Evolutionary conservation across 108 stramenopile genomes (phyloP).

Genomic region (Pseudonitzschia multiseries): DNA sequence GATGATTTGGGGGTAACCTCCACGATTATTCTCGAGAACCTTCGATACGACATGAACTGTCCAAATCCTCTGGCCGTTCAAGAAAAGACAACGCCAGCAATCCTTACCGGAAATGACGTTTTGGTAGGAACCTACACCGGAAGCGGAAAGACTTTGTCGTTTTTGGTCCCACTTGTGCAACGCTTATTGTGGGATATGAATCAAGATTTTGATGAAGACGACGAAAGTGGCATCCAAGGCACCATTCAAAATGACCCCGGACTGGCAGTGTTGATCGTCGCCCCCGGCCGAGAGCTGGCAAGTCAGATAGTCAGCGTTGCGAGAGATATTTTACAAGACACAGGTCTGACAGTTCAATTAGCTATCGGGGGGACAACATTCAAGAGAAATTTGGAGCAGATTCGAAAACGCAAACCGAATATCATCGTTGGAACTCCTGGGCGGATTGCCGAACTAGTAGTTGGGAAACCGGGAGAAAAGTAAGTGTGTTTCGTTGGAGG

Average conservation of each 20-base stretch:
- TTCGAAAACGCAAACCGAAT: constrained; percentile 74
- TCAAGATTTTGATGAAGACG: constrained; percentile 21
- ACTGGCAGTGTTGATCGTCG: constrained; percentile 67
- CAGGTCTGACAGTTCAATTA: constrained; percentile 57
- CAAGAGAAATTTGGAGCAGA: constrained; percentile 63
- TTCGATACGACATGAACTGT: constrained; percentile 59
- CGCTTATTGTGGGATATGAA: constrained; percentile 40
- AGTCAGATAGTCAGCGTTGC: constrained; percentile 84
- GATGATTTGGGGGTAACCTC: constrained; percentile 70
- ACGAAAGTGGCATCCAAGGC: neutral
- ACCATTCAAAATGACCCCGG: constrained; percentile 24
- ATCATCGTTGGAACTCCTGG: constrained; percentile 88
- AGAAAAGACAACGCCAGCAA: constrained; percentile 62
- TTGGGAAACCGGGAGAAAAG: constrained; percentile 76
- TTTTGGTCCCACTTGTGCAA: constrained; percentile 71
- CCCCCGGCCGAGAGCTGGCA: constrained; percentile 84
- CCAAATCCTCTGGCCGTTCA: constrained; percentile 69
- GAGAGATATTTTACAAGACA: constrained; percentile 57
- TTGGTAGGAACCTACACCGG: constrained; percentile 86
- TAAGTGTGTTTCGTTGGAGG: constrained; percentile 16
- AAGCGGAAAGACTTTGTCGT: constrained; percentile 83
- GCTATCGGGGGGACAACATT: constrained; percentile 85
- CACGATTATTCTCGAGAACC: constrained; percentile 51
- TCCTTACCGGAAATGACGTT: constrained; percentile 64
- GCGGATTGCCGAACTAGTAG: constrained; percentile 79